phyloP scores from a whole-genome alignment of 345 rosid genomes.

The Syzygium aromaticum region DNA sequence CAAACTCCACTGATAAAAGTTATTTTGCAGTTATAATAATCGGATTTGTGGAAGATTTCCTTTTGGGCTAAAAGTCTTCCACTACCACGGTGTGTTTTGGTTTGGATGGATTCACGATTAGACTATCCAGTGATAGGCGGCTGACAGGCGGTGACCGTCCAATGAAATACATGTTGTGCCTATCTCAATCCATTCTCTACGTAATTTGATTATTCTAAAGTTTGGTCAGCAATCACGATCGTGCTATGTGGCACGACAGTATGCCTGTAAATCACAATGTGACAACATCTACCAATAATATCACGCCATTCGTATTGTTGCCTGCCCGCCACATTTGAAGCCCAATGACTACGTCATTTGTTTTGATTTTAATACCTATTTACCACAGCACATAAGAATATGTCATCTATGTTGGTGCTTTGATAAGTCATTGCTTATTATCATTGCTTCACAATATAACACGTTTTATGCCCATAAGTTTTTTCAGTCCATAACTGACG shows the following conservation, averaged over 20 bases:
- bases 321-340: too few species aligned
- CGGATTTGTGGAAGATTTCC: not conserved
- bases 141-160: not conserved
- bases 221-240: not conserved
- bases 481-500: not conserved
- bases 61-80: not conserved
- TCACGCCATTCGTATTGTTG: not conserved
- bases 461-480: not conserved
- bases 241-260: not conserved
- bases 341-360: not conserved
- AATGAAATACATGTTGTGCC: not conserved
- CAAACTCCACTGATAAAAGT: not conserved
- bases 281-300: not conserved
- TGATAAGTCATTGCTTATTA: not conserved
- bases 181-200: not conserved
- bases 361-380: not conserved
- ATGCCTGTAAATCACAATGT: not conserved
- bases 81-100: not conserved
- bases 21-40: not conserved
- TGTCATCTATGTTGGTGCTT: not conserved
- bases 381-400: not conserved
- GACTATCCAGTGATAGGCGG: not conserved
- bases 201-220: not conserved
- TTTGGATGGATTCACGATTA: not conserved
- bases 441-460: not conserved